Conservation (phyloP, 176 grass and related monocot genomes). For the Hsuehochloa calcarea region DNA sequence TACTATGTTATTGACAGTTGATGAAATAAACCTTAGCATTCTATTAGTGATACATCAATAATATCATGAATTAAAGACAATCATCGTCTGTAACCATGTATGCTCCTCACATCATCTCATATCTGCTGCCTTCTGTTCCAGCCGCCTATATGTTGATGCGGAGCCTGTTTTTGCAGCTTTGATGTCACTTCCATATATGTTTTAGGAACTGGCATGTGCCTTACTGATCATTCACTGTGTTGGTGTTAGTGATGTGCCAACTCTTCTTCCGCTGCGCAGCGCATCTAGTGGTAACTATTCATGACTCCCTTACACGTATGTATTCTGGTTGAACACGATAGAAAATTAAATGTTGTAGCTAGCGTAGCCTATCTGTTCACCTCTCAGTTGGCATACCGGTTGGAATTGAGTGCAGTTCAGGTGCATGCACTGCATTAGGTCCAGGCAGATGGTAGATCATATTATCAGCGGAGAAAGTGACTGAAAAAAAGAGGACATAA, state of each 20-base stretch:
- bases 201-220: slow-evolving; percentile 4
- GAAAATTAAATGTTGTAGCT: no score
- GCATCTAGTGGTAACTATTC: no score
- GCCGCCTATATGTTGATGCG: not conserved
- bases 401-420: slow-evolving; percentile 17
- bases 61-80: slow-evolving; percentile 27
- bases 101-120: not conserved
- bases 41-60: slow-evolving; percentile 44
- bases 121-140: not conserved
- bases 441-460: slow-evolving; percentile 11
- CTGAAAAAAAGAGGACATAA: slow-evolving; percentile 1
- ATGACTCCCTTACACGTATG: no score
- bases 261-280: no score
- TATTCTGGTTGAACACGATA: no score
- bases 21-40: slow-evolving; percentile 46
- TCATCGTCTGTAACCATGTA: slow-evolving; percentile 25
- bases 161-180: not conserved
- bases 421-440: slow-evolving; percentile 30
- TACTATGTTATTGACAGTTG: slow-evolving; percentile 32
- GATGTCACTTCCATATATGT: not conserved
- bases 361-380: no score
- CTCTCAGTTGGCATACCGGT: not conserved
- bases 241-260: no score
- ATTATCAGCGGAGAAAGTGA: slow-evolving; percentile 17
- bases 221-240: slow-evolving; percentile 11